Base-by-base conservation (phyloP, 192 early-diverging fungal genomes). In the Coemansia sp. region DNA sequence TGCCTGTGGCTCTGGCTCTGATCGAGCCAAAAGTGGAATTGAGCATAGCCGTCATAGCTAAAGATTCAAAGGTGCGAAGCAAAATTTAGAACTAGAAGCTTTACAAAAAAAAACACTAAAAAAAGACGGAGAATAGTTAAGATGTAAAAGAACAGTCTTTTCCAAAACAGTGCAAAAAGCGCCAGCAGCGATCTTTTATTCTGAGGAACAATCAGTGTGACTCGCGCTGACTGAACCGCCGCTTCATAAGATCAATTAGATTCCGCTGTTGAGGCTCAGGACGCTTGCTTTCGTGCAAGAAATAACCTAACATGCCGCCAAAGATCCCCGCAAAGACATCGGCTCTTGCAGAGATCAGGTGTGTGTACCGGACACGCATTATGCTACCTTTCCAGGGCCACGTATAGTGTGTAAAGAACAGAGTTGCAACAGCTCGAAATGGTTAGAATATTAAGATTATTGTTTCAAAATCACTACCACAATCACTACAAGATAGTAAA, bases 211-310 rank as follows among this genome's bases (percentile, higher is more conserved):
- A 51, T 62, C 25, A n/a, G 1, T 22, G 46, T 21, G 59, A 36
- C 6, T 23, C 27, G 10, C 39, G 39, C 39, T 46, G 39, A 17
- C 60, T 33, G 31, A 75, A 32, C 24, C 78, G 63, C 59, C 67
- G 73, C 31, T 51, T 61, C 11, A 65, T 4, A 32, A 81, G 78
- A 23, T 70, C 64, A n/a, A 62, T 33, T 23, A 81, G 64, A 23
- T 65, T 21, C 42, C 67, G 73, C 57, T 61, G 62, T 61, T 70
- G 62, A 39, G 51, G 46, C 58, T 58, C 51, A 14, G 73, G 66
- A 17, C 67, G 66, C 64, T 75, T 68, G 46, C 61, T 72, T 50
- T 75, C 78, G 59, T 81, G 78, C 64, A 75, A 50, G 64, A 81
- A 75, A 54, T 70, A 81, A 2, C 78, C 78, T 42, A 75, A 29